phyloP scores from a whole-genome alignment of 2,329 filamentous ascomycete genomes.

The Leptoxyphium fumago region DNA sequence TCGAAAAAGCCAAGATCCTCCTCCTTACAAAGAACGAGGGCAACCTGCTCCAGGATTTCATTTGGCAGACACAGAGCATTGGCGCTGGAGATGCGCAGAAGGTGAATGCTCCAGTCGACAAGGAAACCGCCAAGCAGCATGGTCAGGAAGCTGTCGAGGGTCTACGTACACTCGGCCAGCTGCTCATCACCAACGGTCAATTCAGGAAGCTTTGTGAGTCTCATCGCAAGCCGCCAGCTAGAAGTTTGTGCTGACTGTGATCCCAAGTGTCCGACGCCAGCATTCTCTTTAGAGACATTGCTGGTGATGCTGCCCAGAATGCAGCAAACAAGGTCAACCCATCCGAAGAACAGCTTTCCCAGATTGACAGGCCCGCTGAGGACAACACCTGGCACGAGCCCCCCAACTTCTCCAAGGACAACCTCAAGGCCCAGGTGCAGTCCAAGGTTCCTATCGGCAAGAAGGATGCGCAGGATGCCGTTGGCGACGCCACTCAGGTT shows the following conservation, averaged over 20 bases:
- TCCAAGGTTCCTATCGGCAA: constrained; percentile 37
- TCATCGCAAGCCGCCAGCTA: neutral
- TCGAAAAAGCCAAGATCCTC: constrained; percentile 71
- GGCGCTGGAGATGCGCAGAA: constrained; percentile 45
- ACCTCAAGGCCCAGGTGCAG: constrained; percentile 54
- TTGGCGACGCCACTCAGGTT: constrained; percentile 40
- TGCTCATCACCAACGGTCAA: constrained; percentile 90
- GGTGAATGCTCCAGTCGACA: constrained; percentile 55
- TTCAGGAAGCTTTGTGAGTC: constrained; percentile 75
- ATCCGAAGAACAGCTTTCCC: constrained; percentile 56
- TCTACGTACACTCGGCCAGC: constrained; percentile 70
- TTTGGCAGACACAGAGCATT: constrained; percentile 79
- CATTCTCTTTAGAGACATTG: constrained; percentile 75
- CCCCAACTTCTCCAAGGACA: constrained; percentile 58
- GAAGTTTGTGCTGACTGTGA: neutral
- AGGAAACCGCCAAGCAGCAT: constrained; percentile 66
- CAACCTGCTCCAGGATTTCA: constrained; percentile 88
- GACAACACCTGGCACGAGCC: constrained; percentile 91
- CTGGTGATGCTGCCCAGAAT: constrained; percentile 73
- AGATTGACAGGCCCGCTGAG: constrained; percentile 70
- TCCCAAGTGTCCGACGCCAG: constrained; percentile 57
- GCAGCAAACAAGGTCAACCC: constrained; percentile 64
- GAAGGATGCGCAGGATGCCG: constrained; percentile 47
- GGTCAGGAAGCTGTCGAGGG: constrained; percentile 72
- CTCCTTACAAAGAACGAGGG: constrained; percentile 89